Base-by-base conservation (phyloP, 2,329 filamentous ascomycete species). In the Diplodia intermedia region DNA sequence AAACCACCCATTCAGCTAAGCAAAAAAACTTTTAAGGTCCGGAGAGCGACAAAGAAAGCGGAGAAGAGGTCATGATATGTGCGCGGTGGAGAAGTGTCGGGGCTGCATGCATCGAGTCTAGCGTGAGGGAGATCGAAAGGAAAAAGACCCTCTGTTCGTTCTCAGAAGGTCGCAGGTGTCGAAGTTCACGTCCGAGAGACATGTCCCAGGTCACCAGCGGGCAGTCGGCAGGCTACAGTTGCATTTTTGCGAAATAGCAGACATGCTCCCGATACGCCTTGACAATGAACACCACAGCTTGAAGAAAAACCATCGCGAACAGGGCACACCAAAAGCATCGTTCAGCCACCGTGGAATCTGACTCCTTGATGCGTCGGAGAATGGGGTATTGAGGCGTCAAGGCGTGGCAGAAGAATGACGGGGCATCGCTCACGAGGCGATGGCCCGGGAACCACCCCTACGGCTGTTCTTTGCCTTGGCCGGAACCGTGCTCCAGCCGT, bases 401-500 rank as follows among this genome's bases (percentile, higher is more conserved):
- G 66, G 65, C 65, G 29, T 67, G 65, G 60, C 43, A 49, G 36
- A 20, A 52, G 60, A 12, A 55, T 43, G 52, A 38, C 43, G 15
- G n/a, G 31, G 9, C 43, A 38, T 47, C 47, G 43, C 38, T 68
- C 79, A 85, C 62, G 83, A 85, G 69, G 83, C 83, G 71, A 84
- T 78, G 47, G 82, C 82, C 55, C 83, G 80, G 63, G 79, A 73
- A 69, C 68, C 66, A 53, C 75, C 78, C 70, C 81, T 79, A 60
- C 79, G 77, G 69, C 77, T 79, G 72, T 79, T 82, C 76, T 83
- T 83, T 40, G 77, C 74, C 70, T 83, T 81, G 62, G 81, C 79
- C 38, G 81, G 77, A 55, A 86, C 84, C 49, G 83, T 85, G 73
- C 81, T 84, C 83, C 84, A 86, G 71, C 84, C 84, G 63, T 86